Conservation (phyloP, 2,329 filamentous ascomycete genomes). For the Alternaria gansuensis region DNA sequence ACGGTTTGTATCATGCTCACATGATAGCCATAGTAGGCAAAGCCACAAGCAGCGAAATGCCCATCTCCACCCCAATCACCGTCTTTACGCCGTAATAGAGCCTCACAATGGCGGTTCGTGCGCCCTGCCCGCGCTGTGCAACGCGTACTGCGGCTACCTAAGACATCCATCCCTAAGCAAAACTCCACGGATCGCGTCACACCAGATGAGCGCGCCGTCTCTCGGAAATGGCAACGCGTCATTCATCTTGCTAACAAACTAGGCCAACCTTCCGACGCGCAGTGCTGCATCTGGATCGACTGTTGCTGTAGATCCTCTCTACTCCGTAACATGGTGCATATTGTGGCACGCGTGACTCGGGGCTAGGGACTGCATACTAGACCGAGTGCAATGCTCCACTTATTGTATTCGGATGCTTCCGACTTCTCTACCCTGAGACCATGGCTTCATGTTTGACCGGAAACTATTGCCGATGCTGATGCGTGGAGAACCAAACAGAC, state of each 20-base stretch:
- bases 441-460: constrained; percentile 38
- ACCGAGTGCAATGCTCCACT: constrained; percentile 32
- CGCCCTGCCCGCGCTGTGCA: constrained; percentile 35
- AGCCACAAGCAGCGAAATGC: constrained; percentile 28
- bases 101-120: constrained; percentile 32
- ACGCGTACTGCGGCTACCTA: constrained; percentile 34
- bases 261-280: constrained; percentile 27
- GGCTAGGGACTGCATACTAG: constrained; percentile 27
- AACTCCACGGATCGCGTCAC: constrained; percentile 31
- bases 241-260: constrained; percentile 26
- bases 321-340: constrained; percentile 33
- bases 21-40: constrained; percentile 28
- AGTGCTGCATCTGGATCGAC: constrained; percentile 28
- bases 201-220: constrained; percentile 25
- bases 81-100: constrained; percentile 5
- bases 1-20: constrained; percentile 29
- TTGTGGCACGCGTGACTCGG: constrained; percentile 33
- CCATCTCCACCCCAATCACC: constrained; percentile 9
- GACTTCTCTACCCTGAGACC: constrained; percentile 33
- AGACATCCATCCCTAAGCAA: constrained; percentile 39
- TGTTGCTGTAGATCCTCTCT: constrained; percentile 38
- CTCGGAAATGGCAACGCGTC: constrained; percentile 29
- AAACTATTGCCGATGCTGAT: constrained; percentile 30
- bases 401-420: constrained; percentile 29
- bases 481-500: constrained; percentile 24